Evolutionary conservation across 805 yeast genomes (phyloP).

Genomic region (Pichia rugopelliculosa): DNA sequence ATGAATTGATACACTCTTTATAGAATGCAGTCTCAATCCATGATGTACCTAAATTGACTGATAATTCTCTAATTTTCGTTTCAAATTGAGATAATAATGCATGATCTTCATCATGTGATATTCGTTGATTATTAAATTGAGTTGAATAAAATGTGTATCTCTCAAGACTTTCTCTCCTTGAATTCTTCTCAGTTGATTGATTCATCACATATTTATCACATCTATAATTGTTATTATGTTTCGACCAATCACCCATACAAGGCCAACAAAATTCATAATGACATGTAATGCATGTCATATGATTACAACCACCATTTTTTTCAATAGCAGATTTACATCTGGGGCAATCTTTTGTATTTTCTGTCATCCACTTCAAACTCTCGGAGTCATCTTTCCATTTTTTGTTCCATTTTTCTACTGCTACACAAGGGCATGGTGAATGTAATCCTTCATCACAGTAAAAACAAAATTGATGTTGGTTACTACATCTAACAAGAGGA

Average conservation of each 20-base stretch:
- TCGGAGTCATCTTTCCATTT: conserved; percentile 84
- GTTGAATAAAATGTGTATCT: conserved; percentile 71
- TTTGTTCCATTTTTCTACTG: conserved; percentile 63
- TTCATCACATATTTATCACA: conserved; percentile 48
- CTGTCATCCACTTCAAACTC: conserved; percentile 78
- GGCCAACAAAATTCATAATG: conserved; percentile 87
- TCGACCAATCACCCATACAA: conserved; percentile 69
- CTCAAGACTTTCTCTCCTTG: conserved; percentile 34
- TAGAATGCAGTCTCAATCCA: conserved; percentile 88
- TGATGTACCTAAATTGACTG: conserved; percentile 55
- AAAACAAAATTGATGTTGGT: conserved; percentile 70
- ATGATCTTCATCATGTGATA: conserved; percentile 66
- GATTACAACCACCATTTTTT: conserved; percentile 95
- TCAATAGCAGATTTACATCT: conserved; percentile 75
- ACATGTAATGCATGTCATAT: conserved; percentile 84
- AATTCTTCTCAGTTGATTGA: conserved; percentile 34
- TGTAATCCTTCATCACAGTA: conserved; percentile 67
- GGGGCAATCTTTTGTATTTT: conserved; percentile 83
- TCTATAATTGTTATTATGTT: conserved; percentile 58
- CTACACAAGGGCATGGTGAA: conserved; percentile 72
- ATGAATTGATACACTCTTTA: conserved; percentile 57
- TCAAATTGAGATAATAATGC: conserved; percentile 57
- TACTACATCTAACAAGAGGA: conserved; percentile 64
- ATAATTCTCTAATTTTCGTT: conserved; percentile 53
- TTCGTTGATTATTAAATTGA: conserved; percentile 67